Percentiles rank a stretch among this genome's conserved stretches.
phyloP scores from a whole-genome alignment of 2,329 filamentous ascomycete genomes.

The Clonostachys rosea region DNA sequence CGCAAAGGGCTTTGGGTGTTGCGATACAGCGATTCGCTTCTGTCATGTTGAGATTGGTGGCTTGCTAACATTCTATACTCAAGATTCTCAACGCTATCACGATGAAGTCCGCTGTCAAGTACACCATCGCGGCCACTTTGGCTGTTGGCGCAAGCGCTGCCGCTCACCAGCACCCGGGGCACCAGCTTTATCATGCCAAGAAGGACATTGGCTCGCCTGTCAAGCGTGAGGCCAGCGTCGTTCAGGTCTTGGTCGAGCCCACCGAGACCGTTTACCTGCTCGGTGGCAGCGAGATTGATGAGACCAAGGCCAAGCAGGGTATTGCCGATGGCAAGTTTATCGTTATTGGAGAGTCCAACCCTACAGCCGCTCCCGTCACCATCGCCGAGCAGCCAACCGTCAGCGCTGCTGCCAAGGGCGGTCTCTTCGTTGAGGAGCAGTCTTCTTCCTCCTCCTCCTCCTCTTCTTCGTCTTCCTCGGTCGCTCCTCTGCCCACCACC shows the following conservation, averaged over 20 bases:
- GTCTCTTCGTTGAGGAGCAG: slow-evolving; percentile 47
- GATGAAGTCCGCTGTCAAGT: slow-evolving; percentile 46
- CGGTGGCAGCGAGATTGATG: slow-evolving; percentile 56
- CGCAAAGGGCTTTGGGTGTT: too few relatives aligned
- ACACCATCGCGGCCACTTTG: slow-evolving; percentile 47
- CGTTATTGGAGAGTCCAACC: slow-evolving; percentile 54
- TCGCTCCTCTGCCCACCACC: slow-evolving; percentile 4
- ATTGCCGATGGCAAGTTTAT: slow-evolving; percentile 68
- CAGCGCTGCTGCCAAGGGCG: slow-evolving; percentile 26
- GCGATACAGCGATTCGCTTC: too few relatives aligned
- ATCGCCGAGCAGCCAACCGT: slow-evolving; percentile 15
- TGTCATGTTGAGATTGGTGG: too few relatives aligned
- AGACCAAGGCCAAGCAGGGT: slow-evolving; percentile 64
- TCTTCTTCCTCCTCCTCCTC: slow-evolving; percentile 21
- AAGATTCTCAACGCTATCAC: slow-evolving; percentile 8
- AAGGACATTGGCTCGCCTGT: slow-evolving; percentile 43
- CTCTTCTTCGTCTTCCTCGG: background rate
- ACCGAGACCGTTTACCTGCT: slow-evolving; percentile 70
- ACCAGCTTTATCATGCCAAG: slow-evolving; percentile 54
- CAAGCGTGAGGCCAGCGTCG: slow-evolving; percentile 42
- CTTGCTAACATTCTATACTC: too few relatives aligned
- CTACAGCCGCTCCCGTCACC: slow-evolving; percentile 41
- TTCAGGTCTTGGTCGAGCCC: slow-evolving; percentile 52
- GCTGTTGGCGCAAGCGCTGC: slow-evolving; percentile 51
- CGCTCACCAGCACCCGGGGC: slow-evolving; percentile 51